These are phyloP conservation scores for Chlorella sp. DNA, from an alignment of 139 green algal species.

Conservation along the genomic window DNA sequence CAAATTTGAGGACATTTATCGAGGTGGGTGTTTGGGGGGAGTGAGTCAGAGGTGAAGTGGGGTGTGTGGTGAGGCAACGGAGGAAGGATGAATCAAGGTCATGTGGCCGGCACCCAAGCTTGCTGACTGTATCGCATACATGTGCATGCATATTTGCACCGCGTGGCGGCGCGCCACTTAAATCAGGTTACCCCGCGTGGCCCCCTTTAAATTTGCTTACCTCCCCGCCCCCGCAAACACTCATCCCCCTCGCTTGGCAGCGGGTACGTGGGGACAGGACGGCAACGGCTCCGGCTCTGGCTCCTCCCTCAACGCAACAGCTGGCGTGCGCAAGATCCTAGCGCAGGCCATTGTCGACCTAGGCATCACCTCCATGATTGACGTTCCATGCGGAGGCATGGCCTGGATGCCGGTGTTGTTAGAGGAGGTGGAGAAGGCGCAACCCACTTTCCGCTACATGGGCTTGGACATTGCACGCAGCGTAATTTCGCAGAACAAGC, in stretches of 20 bases:
- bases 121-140: neutral
- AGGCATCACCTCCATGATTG: neutral
- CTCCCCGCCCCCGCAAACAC: neutral
- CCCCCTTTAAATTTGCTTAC: neutral
- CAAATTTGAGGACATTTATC: neutral
- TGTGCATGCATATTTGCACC: neutral
- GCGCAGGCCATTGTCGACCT: neutral
- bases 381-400: neutral
- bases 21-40: neutral
- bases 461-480: slow-evolving; percentile 5
- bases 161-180: neutral
- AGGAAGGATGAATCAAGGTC: neutral
- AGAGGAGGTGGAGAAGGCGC: neutral
- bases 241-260: neutral
- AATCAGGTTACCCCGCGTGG: neutral
- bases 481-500: neutral
- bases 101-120: neutral
- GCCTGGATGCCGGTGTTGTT: neutral
- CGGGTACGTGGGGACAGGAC: neutral
- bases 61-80: neutral
- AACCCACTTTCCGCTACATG: neutral
- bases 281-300: neutral
- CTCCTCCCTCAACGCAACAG: neutral
- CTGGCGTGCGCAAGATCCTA: neutral
- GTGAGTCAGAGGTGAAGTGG: neutral